Evolutionary conservation across 768 basidiomycete species (phyloP).

Genomic region (Tubosaeta brunneosetosa): DNA sequence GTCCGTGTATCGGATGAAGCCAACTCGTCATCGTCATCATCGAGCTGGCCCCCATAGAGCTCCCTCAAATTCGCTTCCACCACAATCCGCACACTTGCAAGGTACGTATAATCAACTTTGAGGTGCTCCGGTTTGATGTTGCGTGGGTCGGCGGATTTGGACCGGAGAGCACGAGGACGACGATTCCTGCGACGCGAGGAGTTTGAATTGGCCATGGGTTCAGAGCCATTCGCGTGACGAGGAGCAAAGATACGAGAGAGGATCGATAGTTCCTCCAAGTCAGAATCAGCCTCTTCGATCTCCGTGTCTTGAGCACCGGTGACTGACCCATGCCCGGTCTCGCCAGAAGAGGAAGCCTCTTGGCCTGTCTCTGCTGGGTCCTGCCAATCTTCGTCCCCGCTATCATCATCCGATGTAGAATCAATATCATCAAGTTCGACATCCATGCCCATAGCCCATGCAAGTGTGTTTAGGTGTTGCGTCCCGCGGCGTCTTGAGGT

Average conservation of each 20-base stretch:
- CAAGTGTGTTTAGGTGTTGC: conserved; percentile 9
- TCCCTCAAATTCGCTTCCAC: conserved; percentile 51
- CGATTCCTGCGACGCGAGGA: conserved; percentile 16
- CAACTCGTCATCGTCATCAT: background rate
- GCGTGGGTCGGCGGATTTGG: conserved; percentile 13
- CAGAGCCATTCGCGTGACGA: background rate
- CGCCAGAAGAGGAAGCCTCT: background rate
- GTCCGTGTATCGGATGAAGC: background rate
- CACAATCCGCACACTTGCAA: conserved; percentile 46
- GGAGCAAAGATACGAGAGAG: conserved; percentile 10
- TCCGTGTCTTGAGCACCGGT: background rate
- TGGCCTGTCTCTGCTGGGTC: background rate
- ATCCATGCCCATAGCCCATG: conserved; percentile 16
- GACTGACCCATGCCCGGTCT: background rate
- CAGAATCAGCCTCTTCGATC: background rate
- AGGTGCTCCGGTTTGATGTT: conserved; percentile 27
- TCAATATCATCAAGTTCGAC: conserved; percentile 8
- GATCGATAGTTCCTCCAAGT: conserved; percentile 16
- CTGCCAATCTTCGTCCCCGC: conserved; percentile 22
- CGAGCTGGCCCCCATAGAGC: conserved; percentile 16
- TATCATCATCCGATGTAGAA: conserved; percentile 13
- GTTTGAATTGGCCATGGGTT: background rate
- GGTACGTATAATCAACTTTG: conserved; percentile 48
- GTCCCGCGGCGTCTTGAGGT: background rate
- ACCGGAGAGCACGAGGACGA: conserved; percentile 13